phyloP scores from a whole-genome alignment of 2,329 filamentous ascomycete species.

The Fusarium sp. region DNA sequence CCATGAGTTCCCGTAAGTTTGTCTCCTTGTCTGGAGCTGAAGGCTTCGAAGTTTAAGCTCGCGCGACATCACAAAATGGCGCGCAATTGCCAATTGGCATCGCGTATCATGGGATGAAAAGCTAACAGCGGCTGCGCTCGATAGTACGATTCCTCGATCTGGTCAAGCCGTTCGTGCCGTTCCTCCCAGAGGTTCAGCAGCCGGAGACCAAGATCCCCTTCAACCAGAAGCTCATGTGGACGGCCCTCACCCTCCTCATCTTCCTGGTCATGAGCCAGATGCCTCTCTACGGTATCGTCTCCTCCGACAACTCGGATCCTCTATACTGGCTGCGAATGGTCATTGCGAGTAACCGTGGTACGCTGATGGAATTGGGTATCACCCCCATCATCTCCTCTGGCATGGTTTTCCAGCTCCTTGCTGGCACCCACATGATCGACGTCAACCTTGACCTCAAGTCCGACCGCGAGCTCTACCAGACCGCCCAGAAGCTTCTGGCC shows the following conservation, averaged over 20 bases:
- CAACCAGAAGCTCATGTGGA: constrained; percentile 98
- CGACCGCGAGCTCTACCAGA: constrained; percentile 99
- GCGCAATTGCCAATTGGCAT: constrained; percentile 40
- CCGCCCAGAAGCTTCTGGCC: constrained; percentile 97
- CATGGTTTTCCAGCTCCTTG: constrained; percentile 99
- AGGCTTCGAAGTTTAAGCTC: constrained; percentile 25
- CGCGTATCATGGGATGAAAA: constrained; percentile 15
- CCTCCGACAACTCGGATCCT: constrained; percentile 96
- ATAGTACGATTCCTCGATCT: constrained; percentile 98
- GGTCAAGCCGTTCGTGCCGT: constrained; percentile 99
- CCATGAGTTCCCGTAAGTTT: constrained; percentile 67
- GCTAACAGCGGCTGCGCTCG: constrained; percentile 40
- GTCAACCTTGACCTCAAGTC: constrained; percentile 99
- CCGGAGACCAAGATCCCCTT: constrained; percentile 99
- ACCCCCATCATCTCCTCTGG: constrained; percentile 99
- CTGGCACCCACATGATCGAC: constrained; percentile 99
- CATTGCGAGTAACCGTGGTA: constrained; percentile 98
- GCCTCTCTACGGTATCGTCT: constrained; percentile 99
- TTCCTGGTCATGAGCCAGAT: constrained; percentile 99
- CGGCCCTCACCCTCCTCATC: constrained; percentile 91
- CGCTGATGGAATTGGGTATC: constrained; percentile 94
- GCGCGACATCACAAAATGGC: constrained; percentile 22
- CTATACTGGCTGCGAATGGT: constrained; percentile 99
- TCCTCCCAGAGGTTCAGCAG: constrained; percentile 98
- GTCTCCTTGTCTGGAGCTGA: constrained; percentile 25